Evolutionary conservation across 2,329 filamentous ascomycete species (phyloP).

Genomic region (Zarea fungicola): DNA sequence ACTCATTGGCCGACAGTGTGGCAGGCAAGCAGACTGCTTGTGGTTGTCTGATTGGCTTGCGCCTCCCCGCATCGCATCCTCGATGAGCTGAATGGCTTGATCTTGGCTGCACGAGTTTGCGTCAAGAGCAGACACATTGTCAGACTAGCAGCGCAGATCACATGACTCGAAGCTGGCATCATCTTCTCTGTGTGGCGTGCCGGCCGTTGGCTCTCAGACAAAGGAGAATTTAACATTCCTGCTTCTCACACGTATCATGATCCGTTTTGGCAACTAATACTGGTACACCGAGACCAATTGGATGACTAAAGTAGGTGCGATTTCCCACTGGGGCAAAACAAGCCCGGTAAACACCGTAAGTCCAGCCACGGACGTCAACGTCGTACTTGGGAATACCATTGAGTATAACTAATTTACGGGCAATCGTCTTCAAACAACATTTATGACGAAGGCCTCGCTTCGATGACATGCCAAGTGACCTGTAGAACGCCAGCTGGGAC

Average conservation of each 20-base stretch:
- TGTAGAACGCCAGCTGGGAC: not conserved
- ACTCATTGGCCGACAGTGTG: not conserved
- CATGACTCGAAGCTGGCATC: not conserved
- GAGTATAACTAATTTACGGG: constrained; percentile 4
- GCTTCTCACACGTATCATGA: too few relatives aligned
- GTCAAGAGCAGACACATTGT: not conserved
- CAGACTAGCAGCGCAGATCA: not conserved
- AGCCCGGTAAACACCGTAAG: not conserved
- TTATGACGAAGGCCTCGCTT: not conserved
- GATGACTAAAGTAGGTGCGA: too few relatives aligned
- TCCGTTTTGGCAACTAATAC: too few relatives aligned
- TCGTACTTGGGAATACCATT: not conserved
- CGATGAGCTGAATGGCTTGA: constrained; percentile 10
- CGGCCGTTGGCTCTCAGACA: not conserved
- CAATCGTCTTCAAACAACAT: constrained; percentile 11
- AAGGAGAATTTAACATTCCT: not conserved
- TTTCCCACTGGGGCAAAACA: too few relatives aligned
- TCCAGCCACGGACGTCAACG: not conserved
- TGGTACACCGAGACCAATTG: too few relatives aligned
- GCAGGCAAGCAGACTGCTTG: not conserved
- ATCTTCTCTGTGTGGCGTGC: not conserved
- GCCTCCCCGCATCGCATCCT: not conserved
- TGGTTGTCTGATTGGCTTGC: not conserved
- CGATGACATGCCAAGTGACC: not conserved
- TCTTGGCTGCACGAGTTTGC: not conserved